Conservation (phyloP, 306 rosid genomes). For the Gastrolobium villosum region DNA sequence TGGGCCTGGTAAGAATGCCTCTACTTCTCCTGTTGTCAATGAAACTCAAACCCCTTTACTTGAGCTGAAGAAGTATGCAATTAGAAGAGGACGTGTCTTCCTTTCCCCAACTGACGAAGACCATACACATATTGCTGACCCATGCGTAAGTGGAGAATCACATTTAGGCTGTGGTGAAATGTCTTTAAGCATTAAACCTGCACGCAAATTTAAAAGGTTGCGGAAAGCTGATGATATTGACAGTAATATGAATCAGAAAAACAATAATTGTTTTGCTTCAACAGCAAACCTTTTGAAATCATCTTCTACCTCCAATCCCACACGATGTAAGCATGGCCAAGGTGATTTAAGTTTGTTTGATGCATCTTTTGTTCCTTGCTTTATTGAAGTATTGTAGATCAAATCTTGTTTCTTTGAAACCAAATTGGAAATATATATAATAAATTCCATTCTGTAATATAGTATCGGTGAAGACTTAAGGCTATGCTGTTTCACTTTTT, state of each 20-base stretch:
- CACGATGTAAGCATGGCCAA: constrained; percentile 51
- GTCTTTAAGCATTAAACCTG: constrained; percentile 62
- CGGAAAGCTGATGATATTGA: constrained; percentile 66
- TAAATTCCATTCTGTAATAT: constrained; percentile 22
- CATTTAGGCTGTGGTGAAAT: constrained; percentile 64
- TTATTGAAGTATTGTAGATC: constrained; percentile 4
- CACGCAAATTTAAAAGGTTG: constrained; percentile 76
- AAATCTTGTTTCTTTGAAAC: constrained; percentile 34
- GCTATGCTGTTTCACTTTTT: constrained; percentile 40
- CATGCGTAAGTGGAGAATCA: constrained; percentile 71
- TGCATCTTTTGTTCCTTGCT: constrained; percentile 31
- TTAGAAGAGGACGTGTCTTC: constrained; percentile 53
- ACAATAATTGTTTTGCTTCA: constrained; percentile 37
- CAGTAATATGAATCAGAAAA: constrained; percentile 54
- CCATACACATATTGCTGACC: constrained; percentile 52
- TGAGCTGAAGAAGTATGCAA: constrained; percentile 54
- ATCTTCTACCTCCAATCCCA: constrained; percentile 47
- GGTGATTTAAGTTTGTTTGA: constrained; percentile 58
- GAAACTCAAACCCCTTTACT: constrained; percentile 63
- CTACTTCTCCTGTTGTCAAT: constrained; percentile 52
- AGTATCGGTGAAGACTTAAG: constrained; percentile 13
- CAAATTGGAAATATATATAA: constrained; percentile 28
- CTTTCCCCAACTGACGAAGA: constrained; percentile 64
- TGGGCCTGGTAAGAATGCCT: constrained; percentile 44
- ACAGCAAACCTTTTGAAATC: constrained; percentile 47